Evolutionary conservation across 2,329 filamentous ascomycete species (phyloP), one percentile per base, ranked within the genome.

Genomic region (Pestalotiopsis sp.): DNA sequence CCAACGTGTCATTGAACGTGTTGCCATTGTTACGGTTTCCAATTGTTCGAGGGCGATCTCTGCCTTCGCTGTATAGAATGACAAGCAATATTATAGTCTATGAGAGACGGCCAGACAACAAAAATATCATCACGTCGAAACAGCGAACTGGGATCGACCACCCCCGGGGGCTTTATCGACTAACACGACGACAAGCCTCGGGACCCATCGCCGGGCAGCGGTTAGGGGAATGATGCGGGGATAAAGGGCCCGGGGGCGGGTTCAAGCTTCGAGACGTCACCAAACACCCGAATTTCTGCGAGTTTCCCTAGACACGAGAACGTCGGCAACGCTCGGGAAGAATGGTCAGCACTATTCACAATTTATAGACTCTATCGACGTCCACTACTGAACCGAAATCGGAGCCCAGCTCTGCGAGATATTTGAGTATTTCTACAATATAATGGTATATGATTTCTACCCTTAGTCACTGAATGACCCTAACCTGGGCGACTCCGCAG

Each of bases 201-300:
- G 38, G 38, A 36, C 20, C 62, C 17, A 31, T 13, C 60, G n/a
- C 62, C 39, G 62, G 23, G 39, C 23, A 7, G 20, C 27, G 38
- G 39, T n/a, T 36, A 23, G 62, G 62, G 36, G 62, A 65, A 49
- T 65, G 12, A 14, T 27, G 62, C 39, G 62, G 62, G 39, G 62
- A 65, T 65, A 39, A 14, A 5, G 17, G 36, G 14, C n/a, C 12
- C 13, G 31, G 27, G 31, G 23, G 23, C 12, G 27, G 59, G n/a
- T 62, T 36, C 14, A 12, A 36, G 4, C 23, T 36, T 39, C n/a
- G 12, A 62, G 59, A 39, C 59, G 59, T 39, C 59, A 62, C 59
- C 17, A 17, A 62, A n/a, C 45, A 52, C 14, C 45, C 14, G 7
- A 52, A n/a, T n/a, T 6, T 3, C 14, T n/a, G 45, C 17, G 20